Evolutionary conservation across 164 flowering plant genomes (phyloP).

Genomic region (Annona squamosa): DNA sequence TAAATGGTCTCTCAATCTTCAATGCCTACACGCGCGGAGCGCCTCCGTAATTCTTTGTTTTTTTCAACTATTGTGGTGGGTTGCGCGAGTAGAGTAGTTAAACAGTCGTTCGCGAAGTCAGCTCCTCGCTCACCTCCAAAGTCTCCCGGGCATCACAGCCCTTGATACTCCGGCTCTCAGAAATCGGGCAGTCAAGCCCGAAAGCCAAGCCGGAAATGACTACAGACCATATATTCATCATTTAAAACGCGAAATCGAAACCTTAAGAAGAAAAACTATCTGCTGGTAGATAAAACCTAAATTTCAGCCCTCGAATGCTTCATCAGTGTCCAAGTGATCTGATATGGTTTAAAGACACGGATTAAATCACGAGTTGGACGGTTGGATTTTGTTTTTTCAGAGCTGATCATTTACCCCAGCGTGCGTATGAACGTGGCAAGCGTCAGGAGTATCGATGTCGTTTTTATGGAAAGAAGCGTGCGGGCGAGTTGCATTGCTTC

Average conservation of each 20-base stretch:
- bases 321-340: not conserved
- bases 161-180: not conserved
- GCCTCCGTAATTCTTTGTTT: not conserved
- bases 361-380: not conserved
- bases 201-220: not conserved
- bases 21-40: not conserved
- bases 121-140: not conserved
- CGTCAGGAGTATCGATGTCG: not conserved
- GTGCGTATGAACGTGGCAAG: not conserved
- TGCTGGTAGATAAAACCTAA: not conserved
- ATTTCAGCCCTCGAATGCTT: not conserved
- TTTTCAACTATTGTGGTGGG: not conserved
- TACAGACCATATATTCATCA: too few relatives aligned
- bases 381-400: not conserved
- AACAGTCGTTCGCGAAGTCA: not conserved
- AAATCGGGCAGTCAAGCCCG: too few relatives aligned
- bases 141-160: not conserved
- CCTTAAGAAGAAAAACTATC: not conserved
- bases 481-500: not conserved
- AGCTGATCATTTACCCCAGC: not conserved
- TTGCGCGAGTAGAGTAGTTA: not conserved
- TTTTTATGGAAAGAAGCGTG: not conserved
- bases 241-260: not conserved
- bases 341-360: not conserved
- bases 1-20: not conserved